Percentiles rank a stretch among this genome's conserved stretches.
Evolutionary conservation across 2,329 filamentous ascomycete species (phyloP).

Genomic region (Hymenoscyphus infarciens): DNA sequence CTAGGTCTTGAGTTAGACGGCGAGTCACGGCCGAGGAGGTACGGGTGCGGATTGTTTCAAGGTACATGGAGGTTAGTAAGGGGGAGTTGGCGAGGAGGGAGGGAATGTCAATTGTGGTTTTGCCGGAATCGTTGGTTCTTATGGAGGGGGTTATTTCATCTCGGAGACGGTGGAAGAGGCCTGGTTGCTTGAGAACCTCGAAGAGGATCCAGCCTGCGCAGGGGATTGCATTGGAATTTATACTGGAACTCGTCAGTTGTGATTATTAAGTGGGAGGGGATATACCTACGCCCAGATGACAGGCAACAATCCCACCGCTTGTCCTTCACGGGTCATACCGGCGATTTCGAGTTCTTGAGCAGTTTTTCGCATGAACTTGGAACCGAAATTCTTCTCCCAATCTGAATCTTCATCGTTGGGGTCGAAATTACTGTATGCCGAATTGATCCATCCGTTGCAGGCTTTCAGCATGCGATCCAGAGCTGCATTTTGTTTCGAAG

Average conservation of each 20-base stretch:
- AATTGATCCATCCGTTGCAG: constrained; percentile 14
- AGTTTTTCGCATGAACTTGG: constrained; percentile 12
- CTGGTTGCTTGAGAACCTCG: constrained; percentile 18
- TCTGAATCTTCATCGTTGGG: constrained; percentile 11
- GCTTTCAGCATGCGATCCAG: constrained; percentile 17
- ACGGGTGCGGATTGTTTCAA: constrained; percentile 16
- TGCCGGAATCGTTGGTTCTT: constrained; percentile 2
- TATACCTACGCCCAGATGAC: constrained; percentile 18
- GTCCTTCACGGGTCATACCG: constrained; percentile 16
- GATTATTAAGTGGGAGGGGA: neutral
- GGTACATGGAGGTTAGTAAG: constrained; percentile 16
- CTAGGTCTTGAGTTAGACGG: constrained; percentile 12
- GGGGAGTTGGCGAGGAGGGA: constrained; percentile 16
- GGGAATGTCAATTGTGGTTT: constrained; percentile 14
- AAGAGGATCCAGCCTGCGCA: constrained; percentile 19
- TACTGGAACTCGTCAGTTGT: constrained; percentile 12
- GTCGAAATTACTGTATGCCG: constrained; percentile 12
- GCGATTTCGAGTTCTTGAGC: constrained; percentile 7
- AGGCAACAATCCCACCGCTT: constrained; percentile 13
- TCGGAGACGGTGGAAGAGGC: constrained; percentile 14
- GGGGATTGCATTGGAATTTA: constrained; percentile 23
- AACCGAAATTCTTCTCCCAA: constrained; percentile 22
- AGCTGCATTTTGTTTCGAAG: constrained; percentile 11
- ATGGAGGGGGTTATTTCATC: constrained; percentile 14
- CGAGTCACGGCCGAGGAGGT: constrained; percentile 17